Base-by-base conservation (phyloP, 192 early-diverging fungal species). In the Umbelopsis sp. region DNA sequence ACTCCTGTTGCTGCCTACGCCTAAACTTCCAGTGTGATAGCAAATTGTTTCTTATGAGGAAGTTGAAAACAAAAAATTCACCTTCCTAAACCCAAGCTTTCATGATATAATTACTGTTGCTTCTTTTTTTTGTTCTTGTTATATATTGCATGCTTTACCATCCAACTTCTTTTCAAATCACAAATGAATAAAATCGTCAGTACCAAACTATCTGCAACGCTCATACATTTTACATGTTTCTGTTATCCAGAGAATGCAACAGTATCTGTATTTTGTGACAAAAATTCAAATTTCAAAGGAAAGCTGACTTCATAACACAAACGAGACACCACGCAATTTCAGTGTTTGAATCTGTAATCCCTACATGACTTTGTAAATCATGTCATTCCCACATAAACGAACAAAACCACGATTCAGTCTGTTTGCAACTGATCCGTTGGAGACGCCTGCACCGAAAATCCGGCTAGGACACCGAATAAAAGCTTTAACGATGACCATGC, bases 1-100 rank as follows among this genome's bases (percentile, higher is more conserved):
- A 62, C 56, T 62, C 56, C 29, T 32, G 26, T 62, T 62, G 56
- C 56, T 62, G 56, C 56, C 5, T 62, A 62, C 31, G 56, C 56
- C 6, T 62, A 62, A 62, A 32, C 56, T 32, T 41, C 38, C 1
- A 34, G 34, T 62, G 56, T 62, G 56, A 62, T 62, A 26, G 56
- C 31, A 62, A 62, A 34, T 36, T 32, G 31, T 6, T 62, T 62
- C n/a, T 32, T 31, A 59, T 11, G 54, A 59, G 51, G n/a, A 25
- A 24, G 51, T 38, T 3, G 36, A 38, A 38, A 5, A 3, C 36
- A 3, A 3, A n/a, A n/a, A n/a, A 3, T 8, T 8, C 36, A 38
- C 36, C 36, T 38, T 38, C 45, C 20, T 49, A 11, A 41, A 11
- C 12, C 12, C 38, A 41, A 6, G 53, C 31, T 34, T 29, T 62